phyloP scores from a whole-genome alignment of 345 rosid species.

The Dimocarpus longan region DNA sequence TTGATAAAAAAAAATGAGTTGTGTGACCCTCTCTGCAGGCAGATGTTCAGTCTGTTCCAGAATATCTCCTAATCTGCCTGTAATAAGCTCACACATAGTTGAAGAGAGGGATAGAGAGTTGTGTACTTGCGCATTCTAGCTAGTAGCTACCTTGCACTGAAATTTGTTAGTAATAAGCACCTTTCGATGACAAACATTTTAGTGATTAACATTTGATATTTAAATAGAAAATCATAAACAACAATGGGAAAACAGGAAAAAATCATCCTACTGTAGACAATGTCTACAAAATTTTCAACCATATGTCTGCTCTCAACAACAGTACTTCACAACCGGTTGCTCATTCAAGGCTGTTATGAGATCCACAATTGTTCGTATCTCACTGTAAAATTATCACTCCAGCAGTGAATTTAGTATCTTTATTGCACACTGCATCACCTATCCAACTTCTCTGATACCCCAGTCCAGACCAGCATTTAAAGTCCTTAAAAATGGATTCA shows the following conservation, averaged over 20 bases:
- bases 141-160: not conserved
- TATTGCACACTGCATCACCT: not conserved
- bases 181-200: not conserved
- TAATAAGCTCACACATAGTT: not conserved
- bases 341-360: not conserved
- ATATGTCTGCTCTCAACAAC: no score
- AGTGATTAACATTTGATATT: not conserved
- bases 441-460: not conserved
- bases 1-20: not conserved
- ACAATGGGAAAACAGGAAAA: not conserved
- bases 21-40: not conserved
- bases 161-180: no score
- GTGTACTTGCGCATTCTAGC: not conserved
- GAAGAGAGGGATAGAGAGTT: not conserved
- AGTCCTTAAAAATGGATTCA: not conserved
- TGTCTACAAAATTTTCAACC: no score
- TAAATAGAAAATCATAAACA: not conserved
- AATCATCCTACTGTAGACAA: not conserved
- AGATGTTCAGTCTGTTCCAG: not conserved
- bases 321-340: no score
- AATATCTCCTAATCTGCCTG: not conserved
- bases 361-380: not conserved
- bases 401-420: not conserved
- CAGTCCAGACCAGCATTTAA: no score
- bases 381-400: no score